These are phyloP conservation scores for Bjerkandera adusta DNA, from an alignment of 1,284 basidiomycete genomes.

Conservation along the genomic window DNA sequence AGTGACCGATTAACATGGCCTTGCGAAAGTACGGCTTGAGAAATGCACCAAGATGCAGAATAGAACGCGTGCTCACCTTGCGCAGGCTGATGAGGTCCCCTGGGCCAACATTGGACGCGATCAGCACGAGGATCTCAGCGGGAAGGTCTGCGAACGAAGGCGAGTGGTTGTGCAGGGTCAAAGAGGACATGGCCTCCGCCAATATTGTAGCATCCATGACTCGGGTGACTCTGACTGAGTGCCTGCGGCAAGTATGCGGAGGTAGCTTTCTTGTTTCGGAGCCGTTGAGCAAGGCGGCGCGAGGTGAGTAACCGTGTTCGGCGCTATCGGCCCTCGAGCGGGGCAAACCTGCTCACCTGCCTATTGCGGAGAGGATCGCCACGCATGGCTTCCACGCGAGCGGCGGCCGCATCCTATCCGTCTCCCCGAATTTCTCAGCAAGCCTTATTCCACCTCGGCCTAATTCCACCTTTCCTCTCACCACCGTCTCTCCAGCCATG, in stretches of 20 bases:
- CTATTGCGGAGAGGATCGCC: background rate
- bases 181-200: background rate
- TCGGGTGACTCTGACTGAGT: background rate
- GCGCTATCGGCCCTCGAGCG: background rate
- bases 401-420: constrained; percentile 4
- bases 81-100: constrained; percentile 21
- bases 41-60: background rate
- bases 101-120: constrained; percentile 17
- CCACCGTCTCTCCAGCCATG: constrained; percentile 11
- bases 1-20: background rate
- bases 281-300: background rate
- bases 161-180: background rate
- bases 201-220: background rate
- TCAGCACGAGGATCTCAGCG: constrained; percentile 25
- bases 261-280: background rate
- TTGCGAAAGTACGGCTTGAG: background rate
- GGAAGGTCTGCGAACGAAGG: constrained; percentile 15
- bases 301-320: background rate
- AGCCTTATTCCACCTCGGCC: background rate
- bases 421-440: constrained; percentile 16
- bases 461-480: background rate
- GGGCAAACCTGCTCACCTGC: background rate
- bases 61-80: constrained; percentile 18
- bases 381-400: constrained; percentile 8
- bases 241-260: background rate